Base-by-base conservation (phyloP, 129 eudicot genomes). In the Pittosporum tobira region DNA sequence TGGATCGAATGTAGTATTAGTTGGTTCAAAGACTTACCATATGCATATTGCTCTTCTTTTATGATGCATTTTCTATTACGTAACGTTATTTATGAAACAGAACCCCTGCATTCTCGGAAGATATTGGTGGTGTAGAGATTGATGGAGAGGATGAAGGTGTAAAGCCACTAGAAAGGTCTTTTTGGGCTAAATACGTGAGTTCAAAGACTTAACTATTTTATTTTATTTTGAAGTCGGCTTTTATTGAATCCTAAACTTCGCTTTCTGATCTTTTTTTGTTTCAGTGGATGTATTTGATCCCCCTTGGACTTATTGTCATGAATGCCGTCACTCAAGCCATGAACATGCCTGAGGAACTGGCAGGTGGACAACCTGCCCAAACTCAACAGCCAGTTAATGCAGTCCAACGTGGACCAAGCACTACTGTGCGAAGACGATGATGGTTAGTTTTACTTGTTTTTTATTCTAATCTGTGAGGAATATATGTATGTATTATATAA, bases 131-230 rank as follows among this genome's bases (percentile, higher is more conserved):
- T 31, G 76, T 47, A 12, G 91, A 72, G 67, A 67, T 66, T 40
- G 78, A 67, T 34, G 78, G 67, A 51, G 82, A 80, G 62, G 96
- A 75, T 6, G 99, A 87, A 81, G 90, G 74, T 55, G 71, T 77
- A 44, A 55, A 65, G 79, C 99, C 83, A 28, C 74, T 88, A 28
- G 99, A 93, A 66, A 87, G 78, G 69, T 78, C 96, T 68, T 81
- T 93, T 63, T 93, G 99, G 99, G 96, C 99, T 71, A 93, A 81
- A 93, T 93, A 93, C 69, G 96, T 93, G 49, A 84, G 99, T 61
- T 53, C 23, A 47, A 42, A 48, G 23, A 70, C 40, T 34, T 37
- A 56, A 23, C 22, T 18, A 42, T 27, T 51, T 16, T 8, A n/a
- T 19, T 11, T 12, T 63, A 29, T 19, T 26, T 6, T 68, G 5